Evolutionary conservation across 1,284 basidiomycete species (phyloP), one percentile per base, ranked within the genome.

Genomic region (Hemileia vastatrix): DNA sequence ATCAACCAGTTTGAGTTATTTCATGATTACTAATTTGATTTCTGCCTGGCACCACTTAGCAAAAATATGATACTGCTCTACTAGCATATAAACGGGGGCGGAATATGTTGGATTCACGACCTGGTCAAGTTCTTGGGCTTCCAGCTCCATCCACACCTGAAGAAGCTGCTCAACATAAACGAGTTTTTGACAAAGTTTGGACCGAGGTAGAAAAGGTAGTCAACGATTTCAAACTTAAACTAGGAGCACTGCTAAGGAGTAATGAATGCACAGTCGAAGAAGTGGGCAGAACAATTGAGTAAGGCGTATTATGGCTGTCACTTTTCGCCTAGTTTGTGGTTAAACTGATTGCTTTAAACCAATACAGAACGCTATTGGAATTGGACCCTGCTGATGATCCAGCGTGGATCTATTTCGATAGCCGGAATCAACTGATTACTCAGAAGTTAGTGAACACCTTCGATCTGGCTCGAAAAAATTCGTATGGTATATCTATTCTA

Each of bases 11-110:
- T 33, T 15, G 6, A 19, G 18, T 53, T 0, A 33, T 47, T 63
- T 45, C 33, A 53, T 11, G 59, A 13, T 47, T 18, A 53, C 47
- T 23, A 11, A 54, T 62, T 13, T 23, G n/a, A 13, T n/a, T 50
- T n/a, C 21, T 27, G 15, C 5, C 19, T 44, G 44, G 52, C 40
- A n/a, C 32, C 23, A 53, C 18, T 11, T 13, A 93, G 90, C 89
- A 89, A 8, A 86, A 88, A 64, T 97, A 94, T 73, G 95, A 98
- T 67, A 84, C 86, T 44, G 93, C 92, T 0, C 80, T 98, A 70
- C 84, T 92, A 40, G 93, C 96, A 70, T 99, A 98, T 80, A 95
- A 95, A 78, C 96, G 96, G 77, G 95, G 94, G 36, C 89, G 91
- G 67, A 87, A 89, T 76, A 81, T 98, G 36, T 82, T 94, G 53